Evolutionary conservation across 2,329 filamentous ascomycete genomes (phyloP).

Genomic region (Calonectria multiphialidica): DNA sequence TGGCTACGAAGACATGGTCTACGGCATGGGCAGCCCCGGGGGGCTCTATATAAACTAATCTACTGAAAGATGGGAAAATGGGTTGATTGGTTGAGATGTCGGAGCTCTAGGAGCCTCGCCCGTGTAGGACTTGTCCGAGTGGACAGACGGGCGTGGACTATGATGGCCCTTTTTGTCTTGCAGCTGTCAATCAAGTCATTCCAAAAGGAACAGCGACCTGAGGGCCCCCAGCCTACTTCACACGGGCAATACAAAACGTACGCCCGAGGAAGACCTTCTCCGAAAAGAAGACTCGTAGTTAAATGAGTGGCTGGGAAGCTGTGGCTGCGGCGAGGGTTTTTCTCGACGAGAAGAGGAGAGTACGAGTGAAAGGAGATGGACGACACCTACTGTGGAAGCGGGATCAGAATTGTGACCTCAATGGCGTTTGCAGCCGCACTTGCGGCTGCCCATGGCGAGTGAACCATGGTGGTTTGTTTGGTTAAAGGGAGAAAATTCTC

Average conservation of each 20-base stretch:
- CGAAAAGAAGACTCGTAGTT: conserved; percentile 51
- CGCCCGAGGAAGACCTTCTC: conserved; percentile 49
- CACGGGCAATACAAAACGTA: conserved; percentile 51
- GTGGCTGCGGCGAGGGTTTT: conserved; percentile 41
- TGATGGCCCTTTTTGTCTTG: conserved; percentile 65
- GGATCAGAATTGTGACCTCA: neutral
- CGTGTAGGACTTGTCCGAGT: conserved; percentile 49
- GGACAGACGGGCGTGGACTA: conserved; percentile 62
- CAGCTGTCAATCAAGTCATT: conserved; percentile 46
- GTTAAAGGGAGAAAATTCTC: conserved; percentile 10
- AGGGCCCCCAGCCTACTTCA: conserved; percentile 50
- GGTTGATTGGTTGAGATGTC: conserved; percentile 47
- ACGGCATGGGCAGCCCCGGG: neutral
- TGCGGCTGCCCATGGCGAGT: neutral
- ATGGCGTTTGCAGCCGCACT: neutral
- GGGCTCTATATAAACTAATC: neutral
- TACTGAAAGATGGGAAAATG: neutral
- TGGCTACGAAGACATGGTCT: no score
- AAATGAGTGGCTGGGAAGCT: conserved; percentile 47
- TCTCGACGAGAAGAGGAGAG: neutral
- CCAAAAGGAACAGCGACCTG: conserved; percentile 18
- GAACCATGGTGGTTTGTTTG: neutral
- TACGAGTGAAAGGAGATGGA: neutral
- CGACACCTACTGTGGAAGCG: neutral
- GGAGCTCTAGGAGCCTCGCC: conserved; percentile 66